Conservation (phyloP, 129 eudicot species). For the Arctium minus region DNA sequence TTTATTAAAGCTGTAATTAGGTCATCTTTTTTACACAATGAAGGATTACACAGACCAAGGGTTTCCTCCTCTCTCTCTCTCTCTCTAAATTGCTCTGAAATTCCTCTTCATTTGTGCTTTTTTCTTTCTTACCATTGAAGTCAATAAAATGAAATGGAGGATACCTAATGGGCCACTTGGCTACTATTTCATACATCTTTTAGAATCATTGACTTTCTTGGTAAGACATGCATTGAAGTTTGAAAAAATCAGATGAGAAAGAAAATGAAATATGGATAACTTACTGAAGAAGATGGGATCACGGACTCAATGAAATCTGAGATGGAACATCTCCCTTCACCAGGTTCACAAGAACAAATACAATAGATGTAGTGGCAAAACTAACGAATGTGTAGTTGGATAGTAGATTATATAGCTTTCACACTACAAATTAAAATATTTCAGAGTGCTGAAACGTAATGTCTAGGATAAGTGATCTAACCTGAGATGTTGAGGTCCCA, state of each 20-base stretch:
- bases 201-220: not conserved
- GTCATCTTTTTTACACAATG: too few relatives aligned
- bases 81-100: too few relatives aligned
- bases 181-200: not conserved
- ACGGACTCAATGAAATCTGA: not conserved
- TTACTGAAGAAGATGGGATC: not conserved
- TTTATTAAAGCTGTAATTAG: too few relatives aligned
- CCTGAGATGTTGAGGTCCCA: conserved; percentile 3
- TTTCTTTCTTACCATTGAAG: too few relatives aligned
- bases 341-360: not conserved
- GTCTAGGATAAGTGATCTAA: not conserved
- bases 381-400: not conserved
- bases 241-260: not conserved
- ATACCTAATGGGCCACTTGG: too few relatives aligned
- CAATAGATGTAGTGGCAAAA: not conserved
- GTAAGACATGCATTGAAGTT: not conserved
- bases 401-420: not conserved
- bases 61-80: too few relatives aligned
- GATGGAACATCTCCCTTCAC: not conserved
- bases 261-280: not conserved
- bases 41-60: too few relatives aligned
- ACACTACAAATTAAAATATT: not conserved
- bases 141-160: too few relatives aligned
- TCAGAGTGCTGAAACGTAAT: not conserved
- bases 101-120: too few relatives aligned